A percentile compares a stretch with the other conserved stretches of the same genome.
Conservation (phyloP, 1,284 basidiomycete genomes). For the Trichosporon coremiiforme region DNA sequence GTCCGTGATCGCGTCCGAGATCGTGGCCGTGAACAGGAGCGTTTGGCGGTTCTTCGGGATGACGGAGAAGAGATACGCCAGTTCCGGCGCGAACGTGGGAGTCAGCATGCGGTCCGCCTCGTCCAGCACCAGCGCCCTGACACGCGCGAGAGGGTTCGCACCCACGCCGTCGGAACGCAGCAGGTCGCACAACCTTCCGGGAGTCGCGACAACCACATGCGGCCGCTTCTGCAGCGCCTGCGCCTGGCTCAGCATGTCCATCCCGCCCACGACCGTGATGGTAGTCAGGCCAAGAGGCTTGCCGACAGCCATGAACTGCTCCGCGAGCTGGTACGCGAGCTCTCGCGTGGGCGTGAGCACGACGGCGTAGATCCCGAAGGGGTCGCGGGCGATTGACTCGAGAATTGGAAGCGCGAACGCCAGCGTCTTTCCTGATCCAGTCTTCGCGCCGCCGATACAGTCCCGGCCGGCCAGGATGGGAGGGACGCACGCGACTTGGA, state of each 20-base stretch:
- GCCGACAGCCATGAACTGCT: slow-evolving; percentile 93
- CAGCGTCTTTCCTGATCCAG: slow-evolving; percentile 96
- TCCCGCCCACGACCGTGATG: slow-evolving; percentile 90
- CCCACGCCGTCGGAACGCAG: slow-evolving; percentile 70
- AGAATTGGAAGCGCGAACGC: slow-evolving; percentile 96
- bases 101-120: slow-evolving; percentile 94
- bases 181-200: slow-evolving; percentile 91
- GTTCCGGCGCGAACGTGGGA: slow-evolving; percentile 83
- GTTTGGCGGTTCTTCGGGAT: slow-evolving; percentile 89
- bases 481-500: slow-evolving; percentile 88
- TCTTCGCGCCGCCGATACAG: slow-evolving; percentile 96
- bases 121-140: slow-evolving; percentile 89
- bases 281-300: slow-evolving; percentile 77
- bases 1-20: slow-evolving; percentile 82
- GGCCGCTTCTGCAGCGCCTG: slow-evolving; percentile 81
- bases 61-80: slow-evolving; percentile 74
- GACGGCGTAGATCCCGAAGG: slow-evolving; percentile 90
- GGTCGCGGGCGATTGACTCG: slow-evolving; percentile 82
- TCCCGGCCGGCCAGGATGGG: slow-evolving; percentile 81
- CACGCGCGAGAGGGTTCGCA: slow-evolving; percentile 80
- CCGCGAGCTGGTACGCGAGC: slow-evolving; percentile 93
- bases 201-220: slow-evolving; percentile 94
- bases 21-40: slow-evolving; percentile 93
- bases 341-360: slow-evolving; percentile 94
- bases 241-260: slow-evolving; percentile 98